phyloP scores from a whole-genome alignment of 805 yeast species.

The Cyberlindnera euphorbiiphila region DNA sequence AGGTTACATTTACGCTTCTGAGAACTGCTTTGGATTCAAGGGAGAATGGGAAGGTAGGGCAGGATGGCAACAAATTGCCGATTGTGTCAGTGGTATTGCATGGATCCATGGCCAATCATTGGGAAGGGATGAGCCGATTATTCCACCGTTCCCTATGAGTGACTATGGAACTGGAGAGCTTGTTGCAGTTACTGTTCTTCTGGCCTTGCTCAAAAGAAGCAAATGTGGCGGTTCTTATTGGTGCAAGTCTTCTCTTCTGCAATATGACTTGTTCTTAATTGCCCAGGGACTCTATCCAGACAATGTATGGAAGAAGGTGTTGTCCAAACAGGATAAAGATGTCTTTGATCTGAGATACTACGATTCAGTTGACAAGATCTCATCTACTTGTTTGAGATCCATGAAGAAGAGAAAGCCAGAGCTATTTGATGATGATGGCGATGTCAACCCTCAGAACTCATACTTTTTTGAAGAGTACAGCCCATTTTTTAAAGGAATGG shows the following conservation, averaged over 20 bases:
- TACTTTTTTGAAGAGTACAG: constrained; percentile 7
- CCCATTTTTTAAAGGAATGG: constrained; percentile 3
- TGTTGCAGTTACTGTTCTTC: constrained; percentile 5
- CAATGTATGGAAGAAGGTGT: constrained; percentile 5
- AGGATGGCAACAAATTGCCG: constrained; percentile 11
- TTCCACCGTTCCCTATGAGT: constrained; percentile 10
- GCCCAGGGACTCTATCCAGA: constrained; percentile 5
- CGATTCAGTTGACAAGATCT: constrained; percentile 9
- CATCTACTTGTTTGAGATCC: constrained; percentile 8
- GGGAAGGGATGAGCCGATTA: constrained; percentile 7
- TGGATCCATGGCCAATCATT: constrained; percentile 9
- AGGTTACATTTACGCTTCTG: constrained; percentile 9
- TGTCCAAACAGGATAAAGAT: not conserved
- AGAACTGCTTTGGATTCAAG: constrained; percentile 9
- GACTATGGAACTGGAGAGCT: constrained; percentile 11
- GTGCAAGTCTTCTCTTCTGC: constrained; percentile 10
- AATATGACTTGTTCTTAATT: constrained; percentile 7
- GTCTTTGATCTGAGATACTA: constrained; percentile 7
- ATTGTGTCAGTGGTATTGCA: constrained; percentile 10
- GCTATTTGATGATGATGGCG: constrained; percentile 6
- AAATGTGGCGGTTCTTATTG: constrained; percentile 7
- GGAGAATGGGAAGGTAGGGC: constrained; percentile 6
- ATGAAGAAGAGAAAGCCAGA: constrained; percentile 8
- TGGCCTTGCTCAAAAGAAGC: constrained; percentile 6
- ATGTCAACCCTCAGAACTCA: not conserved